Conservation (phyloP, 768 basidiomycete species). For the Lactifluus rugatus region DNA sequence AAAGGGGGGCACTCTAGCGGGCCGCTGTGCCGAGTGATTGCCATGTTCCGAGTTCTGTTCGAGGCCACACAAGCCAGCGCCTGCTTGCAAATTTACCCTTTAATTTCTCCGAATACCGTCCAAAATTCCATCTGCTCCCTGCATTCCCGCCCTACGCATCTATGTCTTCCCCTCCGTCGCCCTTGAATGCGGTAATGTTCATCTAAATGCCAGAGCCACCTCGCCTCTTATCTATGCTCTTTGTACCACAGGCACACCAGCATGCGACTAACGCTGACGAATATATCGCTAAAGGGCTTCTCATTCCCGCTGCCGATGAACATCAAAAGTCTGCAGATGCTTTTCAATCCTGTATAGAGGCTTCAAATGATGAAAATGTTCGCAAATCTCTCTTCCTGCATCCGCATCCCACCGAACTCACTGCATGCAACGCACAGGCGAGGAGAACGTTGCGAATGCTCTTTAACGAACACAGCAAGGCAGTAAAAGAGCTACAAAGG, state of each 20-base stretch:
- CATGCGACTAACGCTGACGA: slow-evolving; percentile 79
- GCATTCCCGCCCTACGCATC: background rate
- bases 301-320: slow-evolving; percentile 64
- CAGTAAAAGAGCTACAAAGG: slow-evolving; percentile 60
- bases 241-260: slow-evolving; percentile 56
- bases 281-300: slow-evolving; percentile 50
- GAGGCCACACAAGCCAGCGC: background rate
- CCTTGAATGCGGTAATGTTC: slow-evolving; percentile 22
- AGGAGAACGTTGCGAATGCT: slow-evolving; percentile 70
- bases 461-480: slow-evolving; percentile 63
- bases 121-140: background rate
- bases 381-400: slow-evolving; percentile 1
- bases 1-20: background rate
- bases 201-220: background rate
- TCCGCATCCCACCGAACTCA: background rate
- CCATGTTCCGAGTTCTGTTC: background rate
- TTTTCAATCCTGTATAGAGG: slow-evolving; percentile 62
- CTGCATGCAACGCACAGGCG: slow-evolving; percentile 38
- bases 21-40: slow-evolving; percentile 6
- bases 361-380: slow-evolving; percentile 65
- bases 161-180: slow-evolving; percentile 22
- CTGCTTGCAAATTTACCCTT: background rate
- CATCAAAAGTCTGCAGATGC: slow-evolving; percentile 69
- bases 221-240: slow-evolving; percentile 4
- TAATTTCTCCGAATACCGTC: background rate